phyloP scores from a whole-genome alignment of 257 asterid genomes.

The Hygrophila difformis region DNA sequence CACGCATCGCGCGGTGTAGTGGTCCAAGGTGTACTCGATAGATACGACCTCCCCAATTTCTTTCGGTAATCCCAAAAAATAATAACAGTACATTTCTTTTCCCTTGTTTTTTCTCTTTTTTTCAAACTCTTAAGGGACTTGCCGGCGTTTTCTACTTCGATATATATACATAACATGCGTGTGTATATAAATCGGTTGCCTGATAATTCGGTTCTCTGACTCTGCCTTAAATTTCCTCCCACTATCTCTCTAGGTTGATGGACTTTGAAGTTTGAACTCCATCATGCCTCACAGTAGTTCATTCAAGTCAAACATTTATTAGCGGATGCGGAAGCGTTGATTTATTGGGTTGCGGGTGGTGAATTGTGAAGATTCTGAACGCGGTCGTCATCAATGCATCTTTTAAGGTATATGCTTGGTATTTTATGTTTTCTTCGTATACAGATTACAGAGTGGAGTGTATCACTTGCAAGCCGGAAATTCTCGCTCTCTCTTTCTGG shows the following conservation, averaged over 20 bases:
- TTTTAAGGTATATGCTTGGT: too few relatives aligned
- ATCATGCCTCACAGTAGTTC: constrained; percentile 1
- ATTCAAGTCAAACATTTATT: constrained; percentile 24
- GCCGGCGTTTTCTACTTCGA: constrained; percentile 31
- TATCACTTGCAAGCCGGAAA: too few relatives aligned
- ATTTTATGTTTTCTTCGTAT: constrained; percentile 12
- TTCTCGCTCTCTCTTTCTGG: constrained; percentile 11
- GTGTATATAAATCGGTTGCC: constrained; percentile 15
- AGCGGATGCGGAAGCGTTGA: constrained; percentile 1
- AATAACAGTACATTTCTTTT: background rate
- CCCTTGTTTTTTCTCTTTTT: background rate
- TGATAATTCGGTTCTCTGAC: constrained; percentile 22
- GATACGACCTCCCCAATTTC: background rate
- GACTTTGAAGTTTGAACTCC: too few relatives aligned
- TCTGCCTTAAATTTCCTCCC: background rate
- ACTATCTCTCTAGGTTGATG: constrained; percentile 1
- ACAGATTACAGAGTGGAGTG: too few relatives aligned
- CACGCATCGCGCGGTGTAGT: too few relatives aligned
- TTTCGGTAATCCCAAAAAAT: constrained; percentile 1
- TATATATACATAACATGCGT: too few relatives aligned
- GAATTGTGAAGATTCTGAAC: constrained; percentile 36
- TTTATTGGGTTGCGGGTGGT: constrained; percentile 21
- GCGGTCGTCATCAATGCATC: constrained; percentile 18
- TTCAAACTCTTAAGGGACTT: constrained; percentile 22
- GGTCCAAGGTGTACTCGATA: too few relatives aligned